These are phyloP conservation scores for Xylariaceae sp. DNA, from an alignment of 2,329 filamentous ascomycete genomes.

Conservation along the genomic window DNA sequence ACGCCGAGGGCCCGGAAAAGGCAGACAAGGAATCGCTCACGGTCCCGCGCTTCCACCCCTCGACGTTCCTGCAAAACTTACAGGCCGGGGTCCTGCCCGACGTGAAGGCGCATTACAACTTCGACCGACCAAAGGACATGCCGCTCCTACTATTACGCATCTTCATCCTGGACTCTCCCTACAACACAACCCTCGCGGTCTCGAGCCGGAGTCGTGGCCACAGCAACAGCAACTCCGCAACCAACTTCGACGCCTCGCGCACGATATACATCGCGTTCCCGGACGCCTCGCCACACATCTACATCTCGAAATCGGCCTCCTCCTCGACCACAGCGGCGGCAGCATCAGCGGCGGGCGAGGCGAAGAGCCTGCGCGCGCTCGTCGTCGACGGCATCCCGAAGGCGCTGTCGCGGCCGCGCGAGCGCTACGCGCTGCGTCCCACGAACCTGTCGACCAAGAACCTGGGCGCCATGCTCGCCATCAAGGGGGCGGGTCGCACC, in stretches of 20 bases:
- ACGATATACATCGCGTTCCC: slow-evolving; percentile 83
- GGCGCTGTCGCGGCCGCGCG: slow-evolving; percentile 74
- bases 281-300: slow-evolving; percentile 76
- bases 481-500: slow-evolving; percentile 69
- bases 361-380: slow-evolving; percentile 67
- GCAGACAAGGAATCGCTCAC: slow-evolving; percentile 50
- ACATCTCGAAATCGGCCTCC: slow-evolving; percentile 56
- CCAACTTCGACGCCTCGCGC: slow-evolving; percentile 65
- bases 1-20: slow-evolving; percentile 41
- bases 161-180: slow-evolving; percentile 79
- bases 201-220: slow-evolving; percentile 26
- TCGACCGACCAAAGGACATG: slow-evolving; percentile 70
- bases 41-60: slow-evolving; percentile 76
- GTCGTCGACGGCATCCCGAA: slow-evolving; percentile 81
- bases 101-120: slow-evolving; percentile 81
- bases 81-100: slow-evolving; percentile 75
- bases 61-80: slow-evolving; percentile 76
- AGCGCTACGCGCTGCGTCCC: slow-evolving; percentile 69
- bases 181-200: slow-evolving; percentile 63
- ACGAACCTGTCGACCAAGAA: slow-evolving; percentile 73
- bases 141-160: slow-evolving; percentile 76
- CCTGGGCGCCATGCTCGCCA: slow-evolving; percentile 68
- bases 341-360: slow-evolving; percentile 48
- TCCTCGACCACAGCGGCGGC: slow-evolving; percentile 32
- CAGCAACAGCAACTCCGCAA: slow-evolving; percentile 35